Conservation (phyloP, 1,139 yeast genomes). For the Zhuliangozyma blackwelliae region DNA sequence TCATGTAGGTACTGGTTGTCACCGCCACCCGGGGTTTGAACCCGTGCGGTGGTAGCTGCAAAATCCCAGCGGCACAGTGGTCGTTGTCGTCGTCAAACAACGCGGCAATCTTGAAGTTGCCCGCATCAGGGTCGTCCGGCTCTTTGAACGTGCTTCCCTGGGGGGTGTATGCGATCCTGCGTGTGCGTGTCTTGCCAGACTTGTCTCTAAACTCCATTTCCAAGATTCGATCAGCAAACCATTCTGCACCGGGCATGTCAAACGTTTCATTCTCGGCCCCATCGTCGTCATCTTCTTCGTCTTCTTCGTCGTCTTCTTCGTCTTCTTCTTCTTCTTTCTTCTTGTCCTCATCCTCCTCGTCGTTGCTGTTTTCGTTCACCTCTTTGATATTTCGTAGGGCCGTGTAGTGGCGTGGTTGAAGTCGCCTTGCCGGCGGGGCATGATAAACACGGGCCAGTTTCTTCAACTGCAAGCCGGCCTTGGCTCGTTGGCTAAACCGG, state of each 20-base stretch:
- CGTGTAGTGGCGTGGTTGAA: background rate
- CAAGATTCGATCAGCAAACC: constrained; percentile 49
- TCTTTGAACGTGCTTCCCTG: constrained; percentile 48
- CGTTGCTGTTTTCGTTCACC: background rate
- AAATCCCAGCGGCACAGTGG: constrained; percentile 71
- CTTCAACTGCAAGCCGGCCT: background rate
- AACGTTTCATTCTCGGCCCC: background rate
- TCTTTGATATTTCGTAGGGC: background rate
- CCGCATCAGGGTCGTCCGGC: constrained; percentile 35
- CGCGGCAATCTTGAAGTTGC: constrained; percentile 56
- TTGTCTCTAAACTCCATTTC: constrained; percentile 50
- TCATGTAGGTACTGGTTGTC: constrained; percentile 65
- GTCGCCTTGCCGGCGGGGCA: too few species aligned
- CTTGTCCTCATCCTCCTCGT: background rate
- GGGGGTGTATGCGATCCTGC: constrained; percentile 69
- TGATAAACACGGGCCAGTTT: too few species aligned
- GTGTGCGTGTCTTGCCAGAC: constrained; percentile 31
- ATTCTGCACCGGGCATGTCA: constrained; percentile 47
- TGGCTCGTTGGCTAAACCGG: too few species aligned
- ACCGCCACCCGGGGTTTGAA: constrained; percentile 61
- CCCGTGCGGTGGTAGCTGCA: constrained; percentile 64
- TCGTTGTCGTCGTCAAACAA: constrained; percentile 65
- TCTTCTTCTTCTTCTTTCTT: background rate
- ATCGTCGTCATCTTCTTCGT: background rate
- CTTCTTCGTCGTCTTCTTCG: background rate